A percentile compares a stretch with the other conserved stretches of the same genome.
Conservation (phyloP, 2,329 filamentous ascomycete species). For the Paecilomyces variotii region DNA sequence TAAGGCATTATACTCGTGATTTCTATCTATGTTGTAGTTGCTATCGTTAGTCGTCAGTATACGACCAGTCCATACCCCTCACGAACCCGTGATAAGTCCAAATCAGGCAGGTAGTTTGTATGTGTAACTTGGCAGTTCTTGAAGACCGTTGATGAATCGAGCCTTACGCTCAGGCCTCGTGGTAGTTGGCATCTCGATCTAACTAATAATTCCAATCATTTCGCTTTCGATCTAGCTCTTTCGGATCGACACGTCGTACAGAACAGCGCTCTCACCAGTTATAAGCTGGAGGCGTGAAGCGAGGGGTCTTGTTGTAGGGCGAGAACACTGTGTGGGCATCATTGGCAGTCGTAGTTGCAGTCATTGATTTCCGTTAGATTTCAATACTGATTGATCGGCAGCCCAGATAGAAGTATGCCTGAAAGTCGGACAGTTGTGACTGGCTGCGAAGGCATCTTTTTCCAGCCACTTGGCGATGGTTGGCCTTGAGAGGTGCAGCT, state of each 20-base stretch:
- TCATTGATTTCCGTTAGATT: too few relatives aligned
- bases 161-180: not conserved
- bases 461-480: too few relatives aligned
- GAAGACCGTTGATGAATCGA: not conserved
- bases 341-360: too few relatives aligned
- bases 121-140: not conserved
- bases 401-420: too few relatives aligned
- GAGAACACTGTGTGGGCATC: too few relatives aligned
- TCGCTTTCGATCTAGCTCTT: not conserved
- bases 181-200: not conserved
- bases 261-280: not conserved
- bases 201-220: not conserved
- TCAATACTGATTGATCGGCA: too few relatives aligned
- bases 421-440: too few relatives aligned
- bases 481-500: too few relatives aligned
- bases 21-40: conserved; percentile 10
- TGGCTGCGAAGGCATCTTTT: too few relatives aligned
- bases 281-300: not conserved
- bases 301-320: not conserved
- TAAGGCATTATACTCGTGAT: conserved; percentile 39
- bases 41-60: not conserved
- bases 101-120: not conserved
- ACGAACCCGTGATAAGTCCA: not conserved
- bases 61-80: not conserved
- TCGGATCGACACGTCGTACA: not conserved